phyloP scores from a whole-genome alignment of 2,329 filamentous ascomycete species.

The Aureobasidium musti region DNA sequence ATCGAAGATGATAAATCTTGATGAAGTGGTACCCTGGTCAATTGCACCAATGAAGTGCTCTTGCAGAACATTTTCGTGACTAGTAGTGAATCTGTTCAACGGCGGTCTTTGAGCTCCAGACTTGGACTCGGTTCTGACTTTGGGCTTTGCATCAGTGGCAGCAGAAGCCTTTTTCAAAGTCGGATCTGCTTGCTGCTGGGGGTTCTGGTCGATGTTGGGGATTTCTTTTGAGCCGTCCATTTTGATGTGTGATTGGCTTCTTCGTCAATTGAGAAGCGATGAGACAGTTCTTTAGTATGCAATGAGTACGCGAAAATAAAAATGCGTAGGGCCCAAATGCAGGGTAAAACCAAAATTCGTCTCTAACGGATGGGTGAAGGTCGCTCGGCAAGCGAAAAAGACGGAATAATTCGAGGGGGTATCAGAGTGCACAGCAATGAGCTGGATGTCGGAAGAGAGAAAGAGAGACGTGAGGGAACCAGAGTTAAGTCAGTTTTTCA shows the following conservation, averaged over 20 bases:
- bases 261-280: neutral
- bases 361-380: neutral
- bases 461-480: conserved; percentile 10
- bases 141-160: conserved; percentile 16
- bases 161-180: conserved; percentile 23
- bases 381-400: conserved; percentile 16
- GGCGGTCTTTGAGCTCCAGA: conserved; percentile 27
- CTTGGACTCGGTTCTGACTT: conserved; percentile 23
- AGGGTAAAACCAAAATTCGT: neutral
- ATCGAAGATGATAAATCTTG: conserved; percentile 85
- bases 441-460: conserved; percentile 3
- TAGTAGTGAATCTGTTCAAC: conserved; percentile 39
- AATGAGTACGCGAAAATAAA: conserved; percentile 12
- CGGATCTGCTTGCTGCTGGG: conserved; percentile 11
- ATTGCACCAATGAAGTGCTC: conserved; percentile 77
- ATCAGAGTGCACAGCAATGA: conserved; percentile 9
- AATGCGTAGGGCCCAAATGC: conserved; percentile 7
- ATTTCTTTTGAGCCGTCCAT: conserved; percentile 27
- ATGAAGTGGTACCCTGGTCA: conserved; percentile 83
- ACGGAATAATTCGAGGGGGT: conserved; percentile 15
- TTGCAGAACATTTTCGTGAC: conserved; percentile 42
- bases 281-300: neutral
- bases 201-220: conserved; percentile 7
- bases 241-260: conserved; percentile 1
- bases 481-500: conserved; percentile 23